Base-by-base conservation (phyloP, 164 flowering plant genomes). In the Magnolia kwangsiensis region DNA sequence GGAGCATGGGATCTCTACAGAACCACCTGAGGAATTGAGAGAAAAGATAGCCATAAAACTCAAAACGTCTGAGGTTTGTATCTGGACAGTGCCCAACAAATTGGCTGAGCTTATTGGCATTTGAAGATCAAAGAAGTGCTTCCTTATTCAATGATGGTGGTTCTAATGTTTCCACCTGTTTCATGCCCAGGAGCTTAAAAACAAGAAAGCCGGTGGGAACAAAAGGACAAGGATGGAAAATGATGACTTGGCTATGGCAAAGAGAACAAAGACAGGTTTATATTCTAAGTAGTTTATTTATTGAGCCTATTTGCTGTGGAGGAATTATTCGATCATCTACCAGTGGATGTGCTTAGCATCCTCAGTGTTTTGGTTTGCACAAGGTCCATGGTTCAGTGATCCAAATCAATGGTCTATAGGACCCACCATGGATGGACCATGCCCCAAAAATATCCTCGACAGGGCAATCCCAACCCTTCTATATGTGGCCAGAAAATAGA, bases 1-100 rank as follows among this genome's bases (percentile, higher is more conserved):
- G 51, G 51, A 77, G 58, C 51, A 72, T 51, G 76, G 79, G 67
- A 72, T 77, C 49, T 24, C 72, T 51, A 64, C 65, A 45, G 79
- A 72, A 55, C 72, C 72, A 4, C 79, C 76, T 51, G 75, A 72
- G 45, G 70, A 63, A 19, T 58, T 77, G 27, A 58, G 50, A 37
- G 74, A 58, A 50, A 70, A 69, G 78, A 61, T 76, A 29, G 58
- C 11, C 9, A 51, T 8, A 50, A 61, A 67, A n/a, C 21, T 14
- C 24, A 65, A 65, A 8, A 50, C 11, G 18, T 23, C 51, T 14
- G 55, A 55, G 6, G 63, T 11, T 7, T 29, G 21, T 23, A 50
- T 8, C 64, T 19, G 9, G 3, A 31, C 72, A 68, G 23, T 20
- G 9, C 72, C 58, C 51, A 58, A 72, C 58, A 75, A 69, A 73